phyloP scores from a whole-genome alignment of 2,329 filamentous ascomycete genomes.

The Dothistroma septosporum region DNA sequence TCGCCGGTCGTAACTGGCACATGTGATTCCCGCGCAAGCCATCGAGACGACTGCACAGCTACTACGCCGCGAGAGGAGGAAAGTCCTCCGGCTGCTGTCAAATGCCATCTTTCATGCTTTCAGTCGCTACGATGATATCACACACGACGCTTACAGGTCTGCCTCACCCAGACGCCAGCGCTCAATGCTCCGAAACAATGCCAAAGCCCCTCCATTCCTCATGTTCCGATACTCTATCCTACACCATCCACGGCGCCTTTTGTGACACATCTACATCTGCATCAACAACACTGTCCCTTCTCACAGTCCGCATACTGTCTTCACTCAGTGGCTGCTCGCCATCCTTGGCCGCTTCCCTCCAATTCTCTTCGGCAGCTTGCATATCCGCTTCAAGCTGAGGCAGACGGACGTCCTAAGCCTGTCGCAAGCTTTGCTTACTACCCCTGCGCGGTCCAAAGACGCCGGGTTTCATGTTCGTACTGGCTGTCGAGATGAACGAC shows the following conservation, averaged over 20 bases:
- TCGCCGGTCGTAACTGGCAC: too few relatives aligned
- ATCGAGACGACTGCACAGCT: too few relatives aligned
- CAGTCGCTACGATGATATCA: background rate
- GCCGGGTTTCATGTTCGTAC: conserved; percentile 20
- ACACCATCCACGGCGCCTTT: background rate
- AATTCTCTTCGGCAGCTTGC: background rate
- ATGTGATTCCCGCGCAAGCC: too few relatives aligned
- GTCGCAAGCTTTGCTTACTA: conserved; percentile 17
- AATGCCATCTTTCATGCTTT: background rate
- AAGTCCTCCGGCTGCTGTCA: background rate
- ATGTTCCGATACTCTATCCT: background rate
- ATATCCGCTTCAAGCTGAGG: background rate
- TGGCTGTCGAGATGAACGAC: conserved; percentile 16
- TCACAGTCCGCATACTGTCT: background rate
- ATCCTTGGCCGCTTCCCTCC: background rate
- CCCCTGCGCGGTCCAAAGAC: conserved; percentile 26
- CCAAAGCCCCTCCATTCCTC: background rate
- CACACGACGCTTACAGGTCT: background rate
- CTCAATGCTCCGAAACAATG: background rate
- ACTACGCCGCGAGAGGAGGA: too few relatives aligned
- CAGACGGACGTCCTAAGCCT: background rate
- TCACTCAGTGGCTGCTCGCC: background rate
- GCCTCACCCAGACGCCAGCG: background rate
- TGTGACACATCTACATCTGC: background rate
- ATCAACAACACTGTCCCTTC: too few relatives aligned